Percentiles rank a stretch among this genome's conserved stretches.
These are phyloP conservation scores for Claviceps africana DNA, from an alignment of 2,329 filamentous ascomycete species.

Conservation along the genomic window DNA sequence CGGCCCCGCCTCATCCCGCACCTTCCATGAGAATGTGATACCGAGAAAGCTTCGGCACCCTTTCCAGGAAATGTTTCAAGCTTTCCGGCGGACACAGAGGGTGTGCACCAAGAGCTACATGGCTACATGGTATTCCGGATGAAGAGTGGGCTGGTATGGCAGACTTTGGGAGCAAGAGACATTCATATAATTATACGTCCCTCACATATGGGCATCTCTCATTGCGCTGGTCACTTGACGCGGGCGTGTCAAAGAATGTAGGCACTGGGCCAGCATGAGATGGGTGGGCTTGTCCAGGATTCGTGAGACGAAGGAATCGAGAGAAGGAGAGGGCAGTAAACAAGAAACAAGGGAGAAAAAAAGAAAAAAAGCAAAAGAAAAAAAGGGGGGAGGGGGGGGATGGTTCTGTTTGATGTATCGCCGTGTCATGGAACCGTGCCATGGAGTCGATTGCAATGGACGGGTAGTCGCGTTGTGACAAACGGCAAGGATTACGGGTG, in stretches of 20 bases:
- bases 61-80: conserved; percentile 1
- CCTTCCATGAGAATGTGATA: conserved; percentile 3
- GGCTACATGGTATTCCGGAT: neutral
- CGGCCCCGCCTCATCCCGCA: conserved; percentile 4
- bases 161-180: neutral
- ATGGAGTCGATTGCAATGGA: neutral
- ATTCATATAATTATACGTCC: neutral
- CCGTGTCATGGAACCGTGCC: neutral
- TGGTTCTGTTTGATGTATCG: neutral
- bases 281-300: neutral
- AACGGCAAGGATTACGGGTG: conserved; percentile 3
- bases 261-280: neutral
- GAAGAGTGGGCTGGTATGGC: neutral
- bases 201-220: neutral
- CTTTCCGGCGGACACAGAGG: neutral
- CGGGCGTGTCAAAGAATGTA: neutral
- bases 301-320: neutral
- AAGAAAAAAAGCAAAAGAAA: too few species aligned
- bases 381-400: too few species aligned
- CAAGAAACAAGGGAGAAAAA: too few species aligned
- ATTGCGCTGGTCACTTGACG: neutral
- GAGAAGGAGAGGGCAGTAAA: neutral
- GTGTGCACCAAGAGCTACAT: neutral
- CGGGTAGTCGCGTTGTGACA: conserved; percentile 6
- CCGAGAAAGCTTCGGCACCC: neutral